Base-by-base conservation (phyloP, 2,329 filamentous ascomycete genomes). In the Eurotiales sp. region DNA sequence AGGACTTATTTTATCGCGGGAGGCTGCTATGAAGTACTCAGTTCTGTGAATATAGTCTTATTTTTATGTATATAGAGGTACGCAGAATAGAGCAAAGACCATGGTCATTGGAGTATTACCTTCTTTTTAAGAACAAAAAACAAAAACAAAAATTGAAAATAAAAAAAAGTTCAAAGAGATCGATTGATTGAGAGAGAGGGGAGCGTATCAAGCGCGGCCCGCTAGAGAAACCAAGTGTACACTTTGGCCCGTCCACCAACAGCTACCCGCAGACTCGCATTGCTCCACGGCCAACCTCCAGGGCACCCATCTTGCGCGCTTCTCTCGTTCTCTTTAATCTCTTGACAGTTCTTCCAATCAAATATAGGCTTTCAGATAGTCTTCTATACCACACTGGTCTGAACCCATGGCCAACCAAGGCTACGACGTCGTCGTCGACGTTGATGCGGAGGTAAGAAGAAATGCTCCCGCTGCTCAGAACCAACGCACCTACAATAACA, bases 371-470 rank as follows among this genome's bases (percentile, higher is more conserved):
- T 37, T 7, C 34, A 37, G 34, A 19, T 37, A 19, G 8, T 12
- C 5, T 19, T 11, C n/a, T 37, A 21, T 15, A 15, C 8, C 42
- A 45, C 15, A 17, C 19, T 12, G 23, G 10, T 21, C 23, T 6
- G 12, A 25, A 10, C 3, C 11, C 11, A 91, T 91, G 87, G 82
- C 88, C 52, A 87, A 88, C 70, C 81, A 88, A 66, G 91, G 91
- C 61, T 99, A 99, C 72, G 93, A 99, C 77, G 93, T 95, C 56
- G 92, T 99, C 59, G 93, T 99, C 54, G 93, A 99, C 64, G 86
- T 97, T 51, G 93, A 99, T 70, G 89, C 93, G 65, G 93, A 97
- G 82, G 90, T 95, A 75, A 58, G 72, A 21, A 12, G n/a, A n/a
- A n/a, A n/a, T 14, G 17, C 15, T 44, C 17, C 17, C 11, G 25